These are phyloP conservation scores for Spathaspora hagerdaliae DNA, from an alignment of 805 yeast genomes.

Conservation along the genomic window DNA sequence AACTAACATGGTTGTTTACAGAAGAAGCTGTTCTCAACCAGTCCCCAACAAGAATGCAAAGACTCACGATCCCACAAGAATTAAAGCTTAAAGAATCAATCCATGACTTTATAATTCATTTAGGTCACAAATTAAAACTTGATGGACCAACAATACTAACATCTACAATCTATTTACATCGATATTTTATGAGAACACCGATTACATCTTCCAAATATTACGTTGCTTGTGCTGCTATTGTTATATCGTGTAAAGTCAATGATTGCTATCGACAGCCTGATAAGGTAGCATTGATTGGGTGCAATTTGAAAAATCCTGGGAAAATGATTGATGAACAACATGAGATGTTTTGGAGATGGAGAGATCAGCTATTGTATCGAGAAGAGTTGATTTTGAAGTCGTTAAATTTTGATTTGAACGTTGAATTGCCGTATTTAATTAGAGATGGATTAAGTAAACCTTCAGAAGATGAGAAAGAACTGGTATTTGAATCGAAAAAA, in stretches of 20 bases:
- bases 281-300: conserved; percentile 36
- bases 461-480: not conserved
- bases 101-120: conserved; percentile 32
- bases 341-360: conserved; percentile 40
- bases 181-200: conserved; percentile 40
- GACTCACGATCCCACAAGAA: conserved; percentile 31
- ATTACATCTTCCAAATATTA: conserved; percentile 41
- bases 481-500: conserved; percentile 12
- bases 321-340: conserved; percentile 33
- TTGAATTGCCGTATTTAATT: conserved; percentile 36
- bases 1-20: conserved; percentile 31
- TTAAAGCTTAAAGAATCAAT: conserved; percentile 33
- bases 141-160: conserved; percentile 41
- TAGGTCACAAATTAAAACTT: conserved; percentile 34
- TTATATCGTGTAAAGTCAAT: conserved; percentile 39
- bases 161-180: conserved; percentile 35
- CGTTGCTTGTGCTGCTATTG: conserved; percentile 41
- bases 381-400: conserved; percentile 38
- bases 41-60: conserved; percentile 29
- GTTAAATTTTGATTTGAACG: conserved; percentile 36
- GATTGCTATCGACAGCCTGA: conserved; percentile 43
- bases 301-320: conserved; percentile 31
- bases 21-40: conserved; percentile 28
- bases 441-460: conserved; percentile 17
- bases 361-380: conserved; percentile 40